Evolutionary conservation across 441 rosid species (phyloP).

Genomic region (Capsella rubella): DNA sequence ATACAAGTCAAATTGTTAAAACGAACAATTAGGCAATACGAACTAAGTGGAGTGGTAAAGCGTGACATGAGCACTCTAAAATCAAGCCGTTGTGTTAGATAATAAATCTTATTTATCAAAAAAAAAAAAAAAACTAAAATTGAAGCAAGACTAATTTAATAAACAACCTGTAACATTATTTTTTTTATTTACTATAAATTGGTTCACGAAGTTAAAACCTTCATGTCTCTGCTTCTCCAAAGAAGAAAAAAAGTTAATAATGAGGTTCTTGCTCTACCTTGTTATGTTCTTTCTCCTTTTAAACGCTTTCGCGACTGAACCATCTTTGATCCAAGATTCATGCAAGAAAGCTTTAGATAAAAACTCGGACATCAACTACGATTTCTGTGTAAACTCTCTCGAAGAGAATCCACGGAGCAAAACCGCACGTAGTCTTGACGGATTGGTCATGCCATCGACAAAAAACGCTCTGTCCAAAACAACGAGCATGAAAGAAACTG

Average conservation of each 20-base stretch:
- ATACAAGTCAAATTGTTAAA: constrained; percentile 18
- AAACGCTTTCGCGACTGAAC: constrained; percentile 12
- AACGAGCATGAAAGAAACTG: no score
- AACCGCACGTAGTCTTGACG: no score
- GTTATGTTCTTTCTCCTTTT: constrained; percentile 31
- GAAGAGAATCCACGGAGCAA: no score
- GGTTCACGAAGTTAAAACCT: neutral
- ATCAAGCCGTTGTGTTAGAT: constrained; percentile 23
- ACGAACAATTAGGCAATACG: constrained; percentile 26
- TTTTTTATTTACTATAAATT: constrained; percentile 1
- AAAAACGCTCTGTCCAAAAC: no score
- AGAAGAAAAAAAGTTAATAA: neutral
- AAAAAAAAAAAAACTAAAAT: no score
- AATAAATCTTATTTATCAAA: neutral
- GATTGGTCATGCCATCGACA: no score
- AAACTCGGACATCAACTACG: no score
- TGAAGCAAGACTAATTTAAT: constrained; percentile 9
- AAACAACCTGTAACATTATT: constrained; percentile 4
- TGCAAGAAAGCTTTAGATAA: neutral
- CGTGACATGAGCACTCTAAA: constrained; percentile 29
- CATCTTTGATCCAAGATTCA: neutral
- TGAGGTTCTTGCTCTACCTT: constrained; percentile 22
- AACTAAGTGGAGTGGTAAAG: constrained; percentile 34
- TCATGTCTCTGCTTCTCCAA: neutral
- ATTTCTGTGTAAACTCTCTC: no score